Evolutionary conservation across 1,284 basidiomycete genomes (phyloP).

Genomic region (Anthracocystis setariae): DNA sequence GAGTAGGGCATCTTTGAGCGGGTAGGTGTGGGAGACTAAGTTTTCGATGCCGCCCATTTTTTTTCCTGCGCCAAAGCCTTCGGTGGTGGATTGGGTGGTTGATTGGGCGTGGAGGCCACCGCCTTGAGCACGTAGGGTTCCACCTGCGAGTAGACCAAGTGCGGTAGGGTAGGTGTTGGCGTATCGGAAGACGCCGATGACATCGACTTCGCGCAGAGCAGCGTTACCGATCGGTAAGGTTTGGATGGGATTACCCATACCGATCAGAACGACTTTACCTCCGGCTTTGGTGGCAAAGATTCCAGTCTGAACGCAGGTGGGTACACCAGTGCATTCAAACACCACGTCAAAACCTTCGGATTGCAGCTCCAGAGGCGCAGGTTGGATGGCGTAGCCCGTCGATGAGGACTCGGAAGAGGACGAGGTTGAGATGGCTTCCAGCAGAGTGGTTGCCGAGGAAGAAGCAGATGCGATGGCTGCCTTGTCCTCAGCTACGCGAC

Average conservation of each 20-base stretch:
- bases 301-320: conserved; percentile 70
- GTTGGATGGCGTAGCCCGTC: conserved; percentile 22
- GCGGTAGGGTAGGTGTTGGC: conserved; percentile 86
- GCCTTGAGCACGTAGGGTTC: conserved; percentile 44
- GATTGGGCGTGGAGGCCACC: conserved; percentile 35
- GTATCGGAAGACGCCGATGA: conserved; percentile 85
- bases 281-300: conserved; percentile 76
- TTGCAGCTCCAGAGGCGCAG: conserved; percentile 24
- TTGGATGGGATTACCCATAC: conserved; percentile 89
- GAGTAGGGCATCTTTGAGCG: conserved; percentile 36
- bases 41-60: conserved; percentile 56
- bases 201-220: conserved; percentile 88
- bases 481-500: conserved; percentile 73
- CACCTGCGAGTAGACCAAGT: conserved; percentile 50
- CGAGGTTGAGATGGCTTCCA: conserved; percentile 21
- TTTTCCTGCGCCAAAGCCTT: conserved; percentile 24
- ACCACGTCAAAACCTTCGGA: conserved; percentile 82
- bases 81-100: background rate
- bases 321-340: conserved; percentile 94
- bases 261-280: conserved; percentile 88
- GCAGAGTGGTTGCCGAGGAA: conserved; percentile 69
- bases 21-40: conserved; percentile 53
- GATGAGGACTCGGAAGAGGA: background rate
- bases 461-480: conserved; percentile 66
- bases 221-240: conserved; percentile 79